Conservation (phyloP, 768 basidiomycete species). For the Suillus subaureus region DNA sequence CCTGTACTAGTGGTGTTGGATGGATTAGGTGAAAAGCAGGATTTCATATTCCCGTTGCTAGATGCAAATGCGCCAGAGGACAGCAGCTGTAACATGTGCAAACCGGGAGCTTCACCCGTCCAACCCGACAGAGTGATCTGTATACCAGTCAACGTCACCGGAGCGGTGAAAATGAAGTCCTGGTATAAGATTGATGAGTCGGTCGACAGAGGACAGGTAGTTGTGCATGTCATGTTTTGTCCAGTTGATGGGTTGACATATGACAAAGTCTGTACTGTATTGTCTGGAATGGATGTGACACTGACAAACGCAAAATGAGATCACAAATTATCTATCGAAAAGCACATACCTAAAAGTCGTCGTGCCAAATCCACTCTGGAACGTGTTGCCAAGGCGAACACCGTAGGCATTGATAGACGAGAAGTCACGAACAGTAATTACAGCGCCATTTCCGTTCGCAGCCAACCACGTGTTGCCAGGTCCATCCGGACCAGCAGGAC, state of each 20-base stretch:
- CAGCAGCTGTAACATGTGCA: conserved; percentile 90
- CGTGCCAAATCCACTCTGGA: conserved; percentile 78
- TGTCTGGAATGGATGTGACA: conserved; percentile 87
- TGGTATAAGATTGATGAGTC: conserved; percentile 82
- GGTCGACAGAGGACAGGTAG: conserved; percentile 77
- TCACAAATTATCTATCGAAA: conserved; percentile 9
- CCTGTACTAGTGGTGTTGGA: conserved; percentile 73
- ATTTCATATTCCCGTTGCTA: conserved; percentile 55
- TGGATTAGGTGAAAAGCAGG: conserved; percentile 77
- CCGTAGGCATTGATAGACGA: conserved; percentile 75
- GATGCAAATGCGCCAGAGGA: conserved; percentile 92
- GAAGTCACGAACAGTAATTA: conserved; percentile 79
- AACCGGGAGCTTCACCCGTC: conserved; percentile 73
- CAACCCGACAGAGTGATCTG: conserved; percentile 81
- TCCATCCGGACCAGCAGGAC: conserved; percentile 82
- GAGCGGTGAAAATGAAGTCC: conserved; percentile 82
- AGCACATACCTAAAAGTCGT: conserved; percentile 78
- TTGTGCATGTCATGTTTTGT: conserved; percentile 75
- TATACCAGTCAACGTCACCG: conserved; percentile 80
- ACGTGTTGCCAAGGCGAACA: conserved; percentile 90
- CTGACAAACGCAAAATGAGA: conserved; percentile 43
- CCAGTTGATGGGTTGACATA: conserved; percentile 79
- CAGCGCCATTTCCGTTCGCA: conserved; percentile 65
- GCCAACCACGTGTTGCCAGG: conserved; percentile 86
- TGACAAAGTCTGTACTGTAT: conserved; percentile 72